Conservation (phyloP, 768 basidiomycete genomes). For the Lyophyllum decastes region DNA sequence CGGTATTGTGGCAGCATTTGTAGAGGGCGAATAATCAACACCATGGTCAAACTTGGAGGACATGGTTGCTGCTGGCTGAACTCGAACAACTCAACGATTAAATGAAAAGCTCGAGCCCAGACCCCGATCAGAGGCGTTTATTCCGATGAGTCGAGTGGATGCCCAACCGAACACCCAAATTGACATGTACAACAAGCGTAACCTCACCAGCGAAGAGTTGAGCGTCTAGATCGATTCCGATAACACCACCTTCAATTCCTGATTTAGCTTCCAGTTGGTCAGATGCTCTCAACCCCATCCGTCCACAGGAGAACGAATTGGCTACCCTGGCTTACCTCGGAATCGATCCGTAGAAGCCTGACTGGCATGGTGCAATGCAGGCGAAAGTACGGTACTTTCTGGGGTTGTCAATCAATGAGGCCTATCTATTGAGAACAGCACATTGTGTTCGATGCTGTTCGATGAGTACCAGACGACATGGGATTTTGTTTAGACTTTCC, state of each 20-base stretch:
- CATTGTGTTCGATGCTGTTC: too few species aligned
- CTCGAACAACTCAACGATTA: neutral
- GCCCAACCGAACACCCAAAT: neutral
- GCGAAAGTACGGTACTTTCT: too few species aligned
- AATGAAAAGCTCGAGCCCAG: neutral
- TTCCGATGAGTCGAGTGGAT: neutral
- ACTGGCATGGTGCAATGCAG: too few species aligned
- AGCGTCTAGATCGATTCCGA: neutral
- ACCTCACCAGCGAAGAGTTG: neutral
- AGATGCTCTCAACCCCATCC: neutral
- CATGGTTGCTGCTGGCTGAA: slow-evolving; percentile 4
- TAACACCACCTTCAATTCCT: neutral
- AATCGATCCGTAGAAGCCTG: neutral
- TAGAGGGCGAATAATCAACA: slow-evolving; percentile 19
- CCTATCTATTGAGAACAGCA: too few species aligned
- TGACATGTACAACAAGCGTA: neutral
- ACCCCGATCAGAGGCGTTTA: neutral
- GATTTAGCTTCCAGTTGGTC: neutral
- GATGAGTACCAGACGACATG: too few species aligned
- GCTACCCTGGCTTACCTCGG: neutral
- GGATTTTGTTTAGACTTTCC: too few species aligned
- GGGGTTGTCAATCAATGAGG: too few species aligned
- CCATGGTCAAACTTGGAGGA: slow-evolving; percentile 20
- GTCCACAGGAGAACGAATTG: neutral
- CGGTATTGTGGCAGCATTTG: slow-evolving; percentile 4